A percentile compares a stretch with the other conserved stretches of the same genome.
Evolutionary conservation across 2,329 filamentous ascomycete species (phyloP).

Genomic region (Cercospora sesami): DNA sequence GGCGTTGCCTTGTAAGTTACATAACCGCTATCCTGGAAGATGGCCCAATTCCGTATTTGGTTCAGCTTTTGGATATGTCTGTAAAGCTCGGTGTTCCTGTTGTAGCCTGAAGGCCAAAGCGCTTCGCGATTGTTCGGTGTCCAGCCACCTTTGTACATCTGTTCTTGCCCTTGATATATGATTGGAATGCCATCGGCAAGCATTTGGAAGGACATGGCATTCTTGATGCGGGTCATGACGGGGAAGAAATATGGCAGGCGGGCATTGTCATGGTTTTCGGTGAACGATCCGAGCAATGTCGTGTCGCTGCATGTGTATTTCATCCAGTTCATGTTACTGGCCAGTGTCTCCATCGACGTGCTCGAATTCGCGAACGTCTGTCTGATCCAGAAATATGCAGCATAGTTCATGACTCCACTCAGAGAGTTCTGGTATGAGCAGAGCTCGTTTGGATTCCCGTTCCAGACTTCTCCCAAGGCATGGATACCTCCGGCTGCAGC

Average conservation of each 20-base stretch:
- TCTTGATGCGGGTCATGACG: conserved; percentile 58
- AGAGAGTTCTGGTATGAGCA: conserved; percentile 47
- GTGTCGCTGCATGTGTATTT: conserved; percentile 38
- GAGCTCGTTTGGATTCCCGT: conserved; percentile 39
- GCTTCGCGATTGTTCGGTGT: conserved; percentile 42
- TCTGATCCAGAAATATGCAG: conserved; percentile 41
- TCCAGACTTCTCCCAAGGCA: conserved; percentile 48
- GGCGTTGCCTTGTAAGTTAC: conserved; percentile 43
- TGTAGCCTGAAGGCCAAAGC: conserved; percentile 42
- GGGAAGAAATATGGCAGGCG: conserved; percentile 48
- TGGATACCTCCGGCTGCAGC: conserved; percentile 38
- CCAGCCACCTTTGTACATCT: conserved; percentile 49
- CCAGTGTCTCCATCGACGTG: conserved; percentile 42
- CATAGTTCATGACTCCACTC: conserved; percentile 49
- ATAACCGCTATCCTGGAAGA: conserved; percentile 41
- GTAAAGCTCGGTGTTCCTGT: conserved; percentile 42
- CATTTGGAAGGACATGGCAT: conserved; percentile 60
- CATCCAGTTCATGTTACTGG: conserved; percentile 34
- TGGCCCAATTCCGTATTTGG: conserved; percentile 50
- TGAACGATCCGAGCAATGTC: conserved; percentile 42
- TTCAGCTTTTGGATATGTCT: conserved; percentile 49
- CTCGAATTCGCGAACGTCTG: conserved; percentile 39
- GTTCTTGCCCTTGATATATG: conserved; percentile 65
- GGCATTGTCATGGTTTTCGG: conserved; percentile 41
- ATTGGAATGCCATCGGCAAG: conserved; percentile 62